Evolutionary conservation across 805 yeast species (phyloP).

Genomic region (Barnettozyma populi): DNA sequence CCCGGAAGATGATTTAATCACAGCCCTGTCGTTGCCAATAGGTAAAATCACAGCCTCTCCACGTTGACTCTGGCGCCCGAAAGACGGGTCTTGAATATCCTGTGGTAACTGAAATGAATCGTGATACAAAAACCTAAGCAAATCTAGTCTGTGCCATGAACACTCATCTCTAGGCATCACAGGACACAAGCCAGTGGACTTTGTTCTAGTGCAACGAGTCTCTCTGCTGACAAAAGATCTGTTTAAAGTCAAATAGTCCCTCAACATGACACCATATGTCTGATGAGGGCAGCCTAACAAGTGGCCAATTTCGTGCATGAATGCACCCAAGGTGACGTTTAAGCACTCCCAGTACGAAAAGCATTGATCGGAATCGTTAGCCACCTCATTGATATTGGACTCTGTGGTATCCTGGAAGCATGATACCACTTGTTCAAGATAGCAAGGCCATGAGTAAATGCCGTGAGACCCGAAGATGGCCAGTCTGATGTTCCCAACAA

Average conservation of each 20-base stretch:
- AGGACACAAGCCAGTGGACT: constrained; percentile 42
- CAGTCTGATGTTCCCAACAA: constrained; percentile 57
- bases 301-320: constrained; percentile 94
- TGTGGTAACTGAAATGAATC: constrained; percentile 70
- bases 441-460: constrained; percentile 86
- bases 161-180: constrained; percentile 61
- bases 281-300: constrained; percentile 89
- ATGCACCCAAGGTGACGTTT: constrained; percentile 85
- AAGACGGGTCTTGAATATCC: constrained; percentile 48
- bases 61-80: constrained; percentile 20
- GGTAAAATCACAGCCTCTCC: constrained; percentile 42
- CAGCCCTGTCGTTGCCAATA: constrained; percentile 37
- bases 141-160: constrained; percentile 82
- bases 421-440: constrained; percentile 62
- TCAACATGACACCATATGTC: constrained; percentile 81
- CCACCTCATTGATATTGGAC: constrained; percentile 64
- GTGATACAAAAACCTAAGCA: constrained; percentile 72
- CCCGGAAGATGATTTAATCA: constrained; percentile 56
- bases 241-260: constrained; percentile 78
- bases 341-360: constrained; percentile 88
- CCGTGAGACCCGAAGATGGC: constrained; percentile 96
- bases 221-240: constrained; percentile 78
- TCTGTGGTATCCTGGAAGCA: constrained; percentile 69
- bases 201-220: constrained; percentile 47
- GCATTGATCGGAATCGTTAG: constrained; percentile 82